phyloP scores from a whole-genome alignment of 2,329 filamentous ascomycete genomes.

The Claviceps africana region DNA sequence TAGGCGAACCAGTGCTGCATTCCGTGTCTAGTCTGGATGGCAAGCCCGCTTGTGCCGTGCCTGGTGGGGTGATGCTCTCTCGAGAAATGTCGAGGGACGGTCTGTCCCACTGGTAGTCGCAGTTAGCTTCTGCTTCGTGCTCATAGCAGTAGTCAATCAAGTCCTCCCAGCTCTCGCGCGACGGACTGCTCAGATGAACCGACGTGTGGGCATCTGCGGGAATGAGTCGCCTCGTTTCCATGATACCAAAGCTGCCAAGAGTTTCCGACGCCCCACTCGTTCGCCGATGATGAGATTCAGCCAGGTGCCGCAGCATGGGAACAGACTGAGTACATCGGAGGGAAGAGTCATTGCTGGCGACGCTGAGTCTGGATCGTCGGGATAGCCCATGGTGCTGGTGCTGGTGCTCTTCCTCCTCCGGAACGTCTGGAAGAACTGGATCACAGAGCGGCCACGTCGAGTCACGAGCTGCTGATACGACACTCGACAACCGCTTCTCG shows the following conservation, averaged over 20 bases:
- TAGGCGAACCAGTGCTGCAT: conserved; percentile 7
- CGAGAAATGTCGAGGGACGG: conserved; percentile 33
- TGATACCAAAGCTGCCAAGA: conserved; percentile 30
- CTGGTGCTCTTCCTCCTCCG: conserved; percentile 55
- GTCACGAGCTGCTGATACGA: conserved; percentile 28
- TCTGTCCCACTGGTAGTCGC: conserved; percentile 51
- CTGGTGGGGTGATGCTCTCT: conserved; percentile 10
- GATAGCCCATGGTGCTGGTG: conserved; percentile 21
- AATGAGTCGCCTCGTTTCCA: conserved; percentile 11
- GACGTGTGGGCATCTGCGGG: conserved; percentile 11
- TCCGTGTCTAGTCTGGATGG: conserved; percentile 13
- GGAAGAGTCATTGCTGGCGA: conserved; percentile 34
- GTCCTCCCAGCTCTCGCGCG: conserved; percentile 47
- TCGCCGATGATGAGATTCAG: conserved; percentile 23
- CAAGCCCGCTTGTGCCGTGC: conserved; percentile 12
- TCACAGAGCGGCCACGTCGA: conserved; percentile 32
- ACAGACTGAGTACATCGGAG: conserved; percentile 42
- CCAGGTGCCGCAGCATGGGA: conserved; percentile 35
- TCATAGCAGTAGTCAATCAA: conserved; percentile 60
- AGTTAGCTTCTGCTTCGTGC: conserved; percentile 52
- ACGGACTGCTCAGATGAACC: conserved; percentile 9
- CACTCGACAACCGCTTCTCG: conserved; percentile 19
- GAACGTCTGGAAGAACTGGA: conserved; percentile 40
- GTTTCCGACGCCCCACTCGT: conserved; percentile 39
- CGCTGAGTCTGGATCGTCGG: conserved; percentile 28